Evolutionary conservation across 1,139 yeast species (phyloP).

Genomic region (Wickerhamomyces sp.): DNA sequence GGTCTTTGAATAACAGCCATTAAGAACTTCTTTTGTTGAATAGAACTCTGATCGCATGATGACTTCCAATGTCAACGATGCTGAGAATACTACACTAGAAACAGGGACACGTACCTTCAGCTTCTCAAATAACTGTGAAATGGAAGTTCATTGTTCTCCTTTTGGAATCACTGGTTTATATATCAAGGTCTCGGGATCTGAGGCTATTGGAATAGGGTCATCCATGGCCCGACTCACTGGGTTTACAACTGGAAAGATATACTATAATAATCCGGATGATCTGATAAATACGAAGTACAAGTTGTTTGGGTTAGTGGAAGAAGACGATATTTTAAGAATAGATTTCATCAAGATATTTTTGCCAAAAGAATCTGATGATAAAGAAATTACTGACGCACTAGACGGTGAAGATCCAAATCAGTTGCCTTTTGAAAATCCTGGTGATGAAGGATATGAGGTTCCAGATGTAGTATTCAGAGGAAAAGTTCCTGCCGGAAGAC

Average conservation of each 20-base stretch:
- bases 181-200: conserved; percentile 46
- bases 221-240: conserved; percentile 58
- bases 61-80: too few species aligned
- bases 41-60: too few species aligned
- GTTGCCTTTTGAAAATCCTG: conserved; percentile 21
- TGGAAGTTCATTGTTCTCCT: conserved; percentile 55
- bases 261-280: conserved; percentile 47
- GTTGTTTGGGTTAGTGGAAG: conserved; percentile 47
- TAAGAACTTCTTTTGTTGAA: too few species aligned
- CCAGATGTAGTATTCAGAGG: conserved; percentile 50
- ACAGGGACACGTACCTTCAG: conserved; percentile 29
- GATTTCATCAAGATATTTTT: conserved; percentile 47
- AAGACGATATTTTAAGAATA: conserved; percentile 43
- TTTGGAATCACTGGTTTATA: conserved; percentile 54
- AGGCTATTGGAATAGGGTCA: conserved; percentile 52
- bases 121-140: conserved; percentile 47
- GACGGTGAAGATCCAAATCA: conserved; percentile 4
- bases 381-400: neutral
- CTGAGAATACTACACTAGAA: neutral
- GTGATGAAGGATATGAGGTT: conserved; percentile 32
- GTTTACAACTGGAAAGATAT: conserved; percentile 44
- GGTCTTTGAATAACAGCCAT: too few species aligned
- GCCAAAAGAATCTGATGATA: conserved; percentile 10
- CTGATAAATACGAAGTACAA: conserved; percentile 46
- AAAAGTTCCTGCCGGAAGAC: conserved; percentile 49